Percentiles rank a stretch among this genome's conserved stretches.
phyloP scores from a whole-genome alignment of 2,329 filamentous ascomycete species.

The Thelonectria discophora region DNA sequence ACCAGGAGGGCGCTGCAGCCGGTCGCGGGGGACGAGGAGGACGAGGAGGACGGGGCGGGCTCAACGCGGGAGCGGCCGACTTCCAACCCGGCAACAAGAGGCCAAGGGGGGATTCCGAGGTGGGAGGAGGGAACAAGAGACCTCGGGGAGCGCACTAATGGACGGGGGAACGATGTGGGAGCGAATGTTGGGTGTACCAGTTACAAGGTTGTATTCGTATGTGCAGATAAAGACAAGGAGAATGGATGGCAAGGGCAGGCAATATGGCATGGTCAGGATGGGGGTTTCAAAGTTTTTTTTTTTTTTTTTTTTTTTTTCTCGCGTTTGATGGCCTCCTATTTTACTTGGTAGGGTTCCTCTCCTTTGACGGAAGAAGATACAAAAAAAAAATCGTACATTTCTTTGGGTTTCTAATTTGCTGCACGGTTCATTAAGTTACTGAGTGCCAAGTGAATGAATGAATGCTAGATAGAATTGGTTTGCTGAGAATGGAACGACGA shows the following conservation, averaged over 20 bases:
- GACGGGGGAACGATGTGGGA: slow-evolving; percentile 10
- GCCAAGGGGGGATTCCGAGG: slow-evolving; percentile 61
- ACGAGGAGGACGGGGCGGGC: slow-evolving; percentile 50
- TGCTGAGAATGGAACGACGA: too few species aligned
- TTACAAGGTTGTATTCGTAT: slow-evolving; percentile 36
- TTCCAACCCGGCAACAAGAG: slow-evolving; percentile 68
- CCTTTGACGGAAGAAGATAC: slow-evolving; percentile 36
- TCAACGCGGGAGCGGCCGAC: slow-evolving; percentile 64
- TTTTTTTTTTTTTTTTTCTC: too few species aligned
- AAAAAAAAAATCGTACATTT: slow-evolving; percentile 35
- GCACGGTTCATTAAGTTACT: too few species aligned
- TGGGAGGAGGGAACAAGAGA: slow-evolving; percentile 53
- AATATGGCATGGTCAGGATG: slow-evolving; percentile 25
- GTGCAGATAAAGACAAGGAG: slow-evolving; percentile 14
- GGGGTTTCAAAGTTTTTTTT: slow-evolving; percentile 21
- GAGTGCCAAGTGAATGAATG: too few species aligned
- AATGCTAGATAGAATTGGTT: too few species aligned
- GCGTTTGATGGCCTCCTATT: slow-evolving; percentile 29
- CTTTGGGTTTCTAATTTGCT: slow-evolving; percentile 9
- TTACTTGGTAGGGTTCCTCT: slow-evolving; percentile 34
- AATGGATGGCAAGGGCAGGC: slow-evolving; percentile 18
- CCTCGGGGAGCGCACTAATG: slow-evolving; percentile 52
- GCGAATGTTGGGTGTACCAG: slow-evolving; percentile 22
- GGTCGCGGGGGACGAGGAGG: slow-evolving; percentile 54
- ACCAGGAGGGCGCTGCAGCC: slow-evolving; percentile 48